Conservation (phyloP, 2,329 filamentous ascomycete genomes). For the Penicillium sp. region DNA sequence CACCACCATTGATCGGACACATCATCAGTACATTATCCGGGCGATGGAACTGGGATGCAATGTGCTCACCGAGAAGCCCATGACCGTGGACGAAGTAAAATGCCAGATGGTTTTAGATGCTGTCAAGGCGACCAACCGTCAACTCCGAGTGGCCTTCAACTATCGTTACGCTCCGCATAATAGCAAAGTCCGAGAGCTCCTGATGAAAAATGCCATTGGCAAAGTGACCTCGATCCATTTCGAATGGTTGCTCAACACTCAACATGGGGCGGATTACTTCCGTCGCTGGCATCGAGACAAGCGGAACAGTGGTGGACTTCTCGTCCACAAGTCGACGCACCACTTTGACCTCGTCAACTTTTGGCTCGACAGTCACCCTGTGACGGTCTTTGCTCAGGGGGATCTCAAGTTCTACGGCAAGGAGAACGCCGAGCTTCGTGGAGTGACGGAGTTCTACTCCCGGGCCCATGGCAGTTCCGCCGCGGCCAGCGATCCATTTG, state of each 20-base stretch:
- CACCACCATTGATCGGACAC: slow-evolving; percentile 58
- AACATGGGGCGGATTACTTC: slow-evolving; percentile 55
- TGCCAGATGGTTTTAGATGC: slow-evolving; percentile 52
- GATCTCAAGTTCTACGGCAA: slow-evolving; percentile 56
- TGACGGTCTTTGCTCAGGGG: slow-evolving; percentile 54
- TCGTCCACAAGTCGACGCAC: slow-evolving; percentile 59
- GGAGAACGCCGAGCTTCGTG: slow-evolving; percentile 55
- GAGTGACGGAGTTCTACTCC: slow-evolving; percentile 47
- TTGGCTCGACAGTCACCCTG: slow-evolving; percentile 52
- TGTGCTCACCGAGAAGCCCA: slow-evolving; percentile 60
- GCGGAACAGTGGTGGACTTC: slow-evolving; percentile 53
- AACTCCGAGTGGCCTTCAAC: slow-evolving; percentile 57
- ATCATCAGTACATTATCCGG: slow-evolving; percentile 55
- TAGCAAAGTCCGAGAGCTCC: slow-evolving; percentile 52
- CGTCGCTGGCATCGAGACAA: slow-evolving; percentile 59
- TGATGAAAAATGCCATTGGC: slow-evolving; percentile 52
- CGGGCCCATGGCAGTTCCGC: slow-evolving; percentile 48
- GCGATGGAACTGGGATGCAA: slow-evolving; percentile 55
- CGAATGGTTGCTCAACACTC: slow-evolving; percentile 59
- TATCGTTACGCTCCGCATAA: slow-evolving; percentile 61
- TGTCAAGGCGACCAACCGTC: slow-evolving; percentile 45
- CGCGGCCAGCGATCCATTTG: slow-evolving; percentile 53
- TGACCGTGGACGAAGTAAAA: slow-evolving; percentile 55
- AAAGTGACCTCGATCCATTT: slow-evolving; percentile 55
- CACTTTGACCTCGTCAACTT: slow-evolving; percentile 61